A percentile compares a stretch with the other conserved stretches of the same genome.
phyloP scores from a whole-genome alignment of 208 protist species.

The Crithidia fasciculata region DNA sequence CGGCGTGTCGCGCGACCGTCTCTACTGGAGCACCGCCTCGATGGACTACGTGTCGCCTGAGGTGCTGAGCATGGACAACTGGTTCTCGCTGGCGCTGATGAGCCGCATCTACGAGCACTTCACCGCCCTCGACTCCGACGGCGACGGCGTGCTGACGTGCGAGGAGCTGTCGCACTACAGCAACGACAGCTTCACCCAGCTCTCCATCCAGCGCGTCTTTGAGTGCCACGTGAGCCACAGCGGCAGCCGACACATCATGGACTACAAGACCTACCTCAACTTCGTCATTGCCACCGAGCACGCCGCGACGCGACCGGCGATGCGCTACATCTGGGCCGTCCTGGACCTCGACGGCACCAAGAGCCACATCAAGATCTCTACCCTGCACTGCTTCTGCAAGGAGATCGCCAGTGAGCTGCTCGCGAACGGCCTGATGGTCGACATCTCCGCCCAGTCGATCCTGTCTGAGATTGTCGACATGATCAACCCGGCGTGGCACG shows the following conservation, averaged over 20 bases:
- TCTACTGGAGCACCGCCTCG: conserved; percentile 86
- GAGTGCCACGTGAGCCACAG: conserved; percentile 88
- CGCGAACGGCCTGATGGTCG: conserved; percentile 72
- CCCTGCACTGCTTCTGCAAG: conserved; percentile 86
- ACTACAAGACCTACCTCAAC: conserved; percentile 93
- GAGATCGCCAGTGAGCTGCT: conserved; percentile 82
- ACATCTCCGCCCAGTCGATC: conserved; percentile 84
- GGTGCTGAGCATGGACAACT: conserved; percentile 85
- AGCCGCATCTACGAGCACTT: conserved; percentile 91
- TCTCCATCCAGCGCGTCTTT: conserved; percentile 88
- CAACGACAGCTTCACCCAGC: conserved; percentile 79
- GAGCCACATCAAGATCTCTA: conserved; percentile 61
- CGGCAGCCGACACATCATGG: conserved; percentile 79
- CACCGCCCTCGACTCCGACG: conserved; percentile 81
- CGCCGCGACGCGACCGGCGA: conserved; percentile 71
- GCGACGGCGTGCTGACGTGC: conserved; percentile 82
- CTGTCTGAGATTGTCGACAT: conserved; percentile 91
- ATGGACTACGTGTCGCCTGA: conserved; percentile 65
- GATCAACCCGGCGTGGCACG: conserved; percentile 89
- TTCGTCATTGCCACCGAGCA: conserved; percentile 94
- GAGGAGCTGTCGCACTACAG: conserved; percentile 85
- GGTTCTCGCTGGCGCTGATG: conserved; percentile 89
- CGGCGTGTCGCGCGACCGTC: conserved; percentile 47
- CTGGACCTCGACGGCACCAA: conserved; percentile 82
- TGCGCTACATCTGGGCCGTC: conserved; percentile 88